Base-by-base conservation (phyloP, 1,139 yeast genomes). In the Candida tunisiensis region DNA sequence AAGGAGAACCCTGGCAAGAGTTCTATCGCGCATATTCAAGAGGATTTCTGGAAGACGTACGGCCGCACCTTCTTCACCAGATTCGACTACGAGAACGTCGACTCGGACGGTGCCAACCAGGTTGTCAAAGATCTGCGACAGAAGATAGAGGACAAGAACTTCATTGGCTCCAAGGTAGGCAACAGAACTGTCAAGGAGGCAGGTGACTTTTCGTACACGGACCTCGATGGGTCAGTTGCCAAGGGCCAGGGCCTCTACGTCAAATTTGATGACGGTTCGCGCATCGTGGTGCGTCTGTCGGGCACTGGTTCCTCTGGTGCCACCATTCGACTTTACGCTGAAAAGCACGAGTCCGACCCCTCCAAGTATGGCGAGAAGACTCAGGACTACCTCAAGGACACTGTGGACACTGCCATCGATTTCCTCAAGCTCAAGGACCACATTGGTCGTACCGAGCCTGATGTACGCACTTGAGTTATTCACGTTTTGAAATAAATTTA, bases 261-360 rank as follows among this genome's bases (percentile, higher is more conserved):
- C 39, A 83, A 77, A 54, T 67, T 85, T 38, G 65, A 65, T 26
- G 74, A 73, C 42, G 96, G 96, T 3, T 67, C 82, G 34, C 69
- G 96, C 51, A 69, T 85, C 32, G 80, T 91, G 24, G 80, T 82
- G 26, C 74, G 99, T 54, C 65, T 88, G 39, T 82, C 95, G 1
- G 99, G 99, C 31, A 88, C 99, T 8, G 99, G 99, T 5, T 83
- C 96, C 2, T 74, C 93, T 2, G 99, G 98, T 26, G 96, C 98
- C 12, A 88, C 99, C 3, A 85, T 91, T 35, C 72, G 99, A 55
- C 62, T 88, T 39, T 88, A 88, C 55, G 61, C 85, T 49, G 98
- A 88, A 54, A 74, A 74, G 54, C 85, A 79, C 56, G 70, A 77
- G 23, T 44, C 53, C 29, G 92, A 82, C 44, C 49, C 56, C 32